Evolutionary conservation across 1,284 basidiomycete genomes (phyloP).

Genomic region (Boletus smithii): DNA sequence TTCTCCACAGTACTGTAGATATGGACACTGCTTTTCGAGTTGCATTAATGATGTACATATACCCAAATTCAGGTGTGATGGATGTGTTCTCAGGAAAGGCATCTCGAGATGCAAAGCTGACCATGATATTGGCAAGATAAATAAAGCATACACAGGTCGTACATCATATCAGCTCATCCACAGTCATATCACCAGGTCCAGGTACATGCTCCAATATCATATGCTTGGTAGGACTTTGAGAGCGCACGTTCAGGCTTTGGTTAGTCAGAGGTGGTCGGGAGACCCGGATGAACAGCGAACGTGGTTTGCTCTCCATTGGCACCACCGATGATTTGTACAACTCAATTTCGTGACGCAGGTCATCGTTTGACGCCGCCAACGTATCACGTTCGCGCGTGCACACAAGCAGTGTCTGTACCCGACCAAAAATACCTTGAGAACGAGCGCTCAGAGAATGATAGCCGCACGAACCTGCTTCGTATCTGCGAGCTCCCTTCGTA

Average conservation of each 20-base stretch:
- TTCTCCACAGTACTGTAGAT: no score
- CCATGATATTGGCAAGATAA: conserved; percentile 10
- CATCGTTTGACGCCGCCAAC: conserved; percentile 44
- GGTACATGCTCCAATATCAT: conserved; percentile 28
- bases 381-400: conserved; percentile 55
- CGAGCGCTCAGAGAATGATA: background rate
- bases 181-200: conserved; percentile 50
- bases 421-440: conserved; percentile 3
- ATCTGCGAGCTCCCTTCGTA: conserved; percentile 65
- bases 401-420: conserved; percentile 51
- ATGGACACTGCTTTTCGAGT: no score
- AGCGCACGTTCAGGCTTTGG: conserved; percentile 40
- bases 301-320: conserved; percentile 54
- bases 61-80: no score
- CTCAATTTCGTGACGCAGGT: conserved; percentile 58
- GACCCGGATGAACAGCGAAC: conserved; percentile 61
- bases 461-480: conserved; percentile 56
- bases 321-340: conserved; percentile 69
- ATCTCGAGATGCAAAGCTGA: no score
- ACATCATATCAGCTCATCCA: conserved; percentile 52
- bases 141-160: conserved; percentile 12
- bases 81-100: no score
- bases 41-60: no score
- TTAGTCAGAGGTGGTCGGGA: conserved; percentile 50
- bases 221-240: conserved; percentile 20